phyloP scores from a whole-genome alignment of 192 early-diverging fungal genomes.

The Coemansia sp. region DNA sequence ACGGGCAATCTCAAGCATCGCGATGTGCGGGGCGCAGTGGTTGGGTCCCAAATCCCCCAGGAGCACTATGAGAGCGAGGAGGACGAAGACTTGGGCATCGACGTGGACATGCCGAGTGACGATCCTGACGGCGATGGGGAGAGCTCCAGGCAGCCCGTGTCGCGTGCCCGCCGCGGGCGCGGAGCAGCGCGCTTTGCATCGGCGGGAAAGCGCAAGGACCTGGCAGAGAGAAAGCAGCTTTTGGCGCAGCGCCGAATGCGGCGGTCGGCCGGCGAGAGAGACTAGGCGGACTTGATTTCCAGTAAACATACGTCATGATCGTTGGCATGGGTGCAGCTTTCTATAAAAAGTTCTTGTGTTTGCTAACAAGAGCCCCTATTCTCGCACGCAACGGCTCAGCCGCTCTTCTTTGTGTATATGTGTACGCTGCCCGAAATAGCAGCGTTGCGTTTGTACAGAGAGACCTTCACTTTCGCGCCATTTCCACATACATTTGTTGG shows the following conservation, averaged over 20 bases:
- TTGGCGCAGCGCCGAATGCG: neutral
- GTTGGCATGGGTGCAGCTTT: too few species aligned
- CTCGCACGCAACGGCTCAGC: too few species aligned
- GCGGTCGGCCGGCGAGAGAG: too few species aligned
- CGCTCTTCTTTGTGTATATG: too few species aligned
- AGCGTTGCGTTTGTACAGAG: too few species aligned
- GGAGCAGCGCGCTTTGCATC: neutral
- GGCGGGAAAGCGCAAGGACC: neutral
- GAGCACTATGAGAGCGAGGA: neutral
- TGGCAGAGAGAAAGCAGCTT: neutral
- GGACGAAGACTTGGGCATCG: constrained; percentile 9
- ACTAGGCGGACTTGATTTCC: neutral
- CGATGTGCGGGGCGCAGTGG: constrained; percentile 59
- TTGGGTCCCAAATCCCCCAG: constrained; percentile 60
- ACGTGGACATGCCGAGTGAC: neutral
- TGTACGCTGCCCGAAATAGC: too few species aligned
- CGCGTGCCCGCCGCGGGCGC: neutral
- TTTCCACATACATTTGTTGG: too few species aligned
- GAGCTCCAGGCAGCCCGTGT: neutral
- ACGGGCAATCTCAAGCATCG: constrained; percentile 65
- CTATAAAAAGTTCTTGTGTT: too few species aligned
- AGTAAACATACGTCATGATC: too few species aligned
- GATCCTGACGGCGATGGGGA: neutral
- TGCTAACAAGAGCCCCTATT: too few species aligned
- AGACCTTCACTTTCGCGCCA: too few species aligned